Evolutionary conservation across 2,329 filamentous ascomycete genomes (phyloP), one percentile per base, ranked within the genome.

Genomic region (Arthrobotrys entomopaga): DNA sequence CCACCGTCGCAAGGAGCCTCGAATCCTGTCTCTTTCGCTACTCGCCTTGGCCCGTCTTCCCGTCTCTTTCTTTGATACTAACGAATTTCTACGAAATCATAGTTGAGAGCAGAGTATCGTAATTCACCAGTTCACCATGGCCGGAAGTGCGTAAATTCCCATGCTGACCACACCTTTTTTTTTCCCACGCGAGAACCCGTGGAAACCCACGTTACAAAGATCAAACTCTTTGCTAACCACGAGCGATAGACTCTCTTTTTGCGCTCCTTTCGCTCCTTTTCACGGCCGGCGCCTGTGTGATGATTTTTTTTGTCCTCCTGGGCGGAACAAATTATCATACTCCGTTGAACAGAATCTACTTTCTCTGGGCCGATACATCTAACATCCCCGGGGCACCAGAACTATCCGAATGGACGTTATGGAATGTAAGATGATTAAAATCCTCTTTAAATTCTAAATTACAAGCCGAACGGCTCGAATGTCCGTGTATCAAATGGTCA

Each of bases 351-450:
- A 83, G 88, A 71, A 92, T 93, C 77, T 97, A 92, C 83, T 97
- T 97, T 84, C 87, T 98, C 34, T 85, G 90, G 80, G 91, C 91
- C 79, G 86, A 91, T 80, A 97, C 93, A 0, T 84, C 83, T 34
- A 87, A 85, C 79, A 93, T 96, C 79, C 84, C 86, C 2, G 89
- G 89, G 54, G 89, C 92, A 11, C 87, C 89, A 60, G 76, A 84
- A 58, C 78, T 86, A 16, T 89, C 92, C 11, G 89, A 94, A 83
- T 98, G 94, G 94, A 96, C 93, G 40, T 96, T 90, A 83, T 95
- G 96, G 85, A 89, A 91, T 81, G 84, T 96, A 75, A 96, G 29
- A 84, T 84, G n/a, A n/a, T 40, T 40, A n/a, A n/a, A n/a, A 40
- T 15, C 29, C 82, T 97, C 92, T 82, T 86, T 88, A 73, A 79